These are phyloP conservation scores for Geotrichum restrictum DNA, from an alignment of 1,139 yeast species.

Conservation along the genomic window DNA sequence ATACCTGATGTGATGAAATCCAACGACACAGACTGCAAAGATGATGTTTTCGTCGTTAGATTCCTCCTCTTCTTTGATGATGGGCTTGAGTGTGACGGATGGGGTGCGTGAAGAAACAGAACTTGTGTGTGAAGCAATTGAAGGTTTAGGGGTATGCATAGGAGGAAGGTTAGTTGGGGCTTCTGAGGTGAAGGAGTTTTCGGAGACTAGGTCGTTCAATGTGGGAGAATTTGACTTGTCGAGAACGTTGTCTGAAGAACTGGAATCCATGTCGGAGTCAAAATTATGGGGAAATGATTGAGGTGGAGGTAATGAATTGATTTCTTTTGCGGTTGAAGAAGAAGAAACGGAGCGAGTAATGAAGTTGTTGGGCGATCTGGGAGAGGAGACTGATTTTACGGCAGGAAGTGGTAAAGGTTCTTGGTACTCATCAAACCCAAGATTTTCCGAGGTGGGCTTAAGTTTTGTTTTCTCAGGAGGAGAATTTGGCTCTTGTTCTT, in stretches of 20 bases:
- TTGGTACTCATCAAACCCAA: slow-evolving; percentile 3
- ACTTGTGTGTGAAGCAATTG: slow-evolving; percentile 7
- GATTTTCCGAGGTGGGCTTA: not conserved
- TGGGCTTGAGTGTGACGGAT: slow-evolving; percentile 26
- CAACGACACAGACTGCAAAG: slow-evolving; percentile 84
- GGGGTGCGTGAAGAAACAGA: slow-evolving; percentile 15
- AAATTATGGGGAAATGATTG: slow-evolving; percentile 3
- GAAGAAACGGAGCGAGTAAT: slow-evolving; percentile 8
- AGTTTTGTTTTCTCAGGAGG: not conserved
- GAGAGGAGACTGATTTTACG: slow-evolving; percentile 1
- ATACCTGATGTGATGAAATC: slow-evolving; percentile 72
- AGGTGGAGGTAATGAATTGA: not conserved
- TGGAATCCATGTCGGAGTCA: slow-evolving; percentile 1
- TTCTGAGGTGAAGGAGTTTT: slow-evolving; percentile 4
- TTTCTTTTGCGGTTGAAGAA: not conserved
- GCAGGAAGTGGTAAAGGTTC: not conserved
- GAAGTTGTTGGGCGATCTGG: slow-evolving; percentile 10
- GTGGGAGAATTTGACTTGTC: not conserved
- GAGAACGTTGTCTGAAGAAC: not conserved
- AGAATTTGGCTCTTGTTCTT: not conserved
- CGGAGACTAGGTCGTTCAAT: not conserved
- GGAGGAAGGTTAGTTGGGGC: slow-evolving; percentile 15
- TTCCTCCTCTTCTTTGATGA: slow-evolving; percentile 21
- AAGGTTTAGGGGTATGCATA: slow-evolving; percentile 7
- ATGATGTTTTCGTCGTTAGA: slow-evolving; percentile 43